Evolutionary conservation across 768 basidiomycete genomes (phyloP).

Genomic region (Lactifluus piperatus): DNA sequence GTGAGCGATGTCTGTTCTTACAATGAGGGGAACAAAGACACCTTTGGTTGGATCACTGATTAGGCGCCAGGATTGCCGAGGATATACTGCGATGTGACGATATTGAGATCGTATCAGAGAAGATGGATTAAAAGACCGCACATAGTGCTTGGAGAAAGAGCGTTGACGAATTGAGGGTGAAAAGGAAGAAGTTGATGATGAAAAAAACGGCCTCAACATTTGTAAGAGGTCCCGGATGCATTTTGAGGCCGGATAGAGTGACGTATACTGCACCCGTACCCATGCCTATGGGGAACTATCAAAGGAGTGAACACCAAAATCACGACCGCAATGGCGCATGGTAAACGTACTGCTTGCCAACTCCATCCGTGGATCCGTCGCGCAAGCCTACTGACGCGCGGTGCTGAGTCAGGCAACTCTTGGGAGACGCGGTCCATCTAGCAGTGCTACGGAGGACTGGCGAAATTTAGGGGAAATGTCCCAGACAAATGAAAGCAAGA

Average conservation of each 20-base stretch:
- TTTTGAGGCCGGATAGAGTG: constrained; percentile 35
- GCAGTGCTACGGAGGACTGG: not conserved
- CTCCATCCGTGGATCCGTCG: constrained; percentile 43
- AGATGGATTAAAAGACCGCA: constrained; percentile 20
- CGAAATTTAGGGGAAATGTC: not conserved
- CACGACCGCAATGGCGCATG: not conserved
- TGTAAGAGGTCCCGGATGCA: constrained; percentile 28
- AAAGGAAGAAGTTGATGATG: constrained; percentile 38
- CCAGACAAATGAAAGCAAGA: not conserved
- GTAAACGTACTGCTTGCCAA: constrained; percentile 38
- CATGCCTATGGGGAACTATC: constrained; percentile 42
- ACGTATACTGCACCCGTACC: constrained; percentile 43
- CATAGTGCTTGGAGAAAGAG: constrained; percentile 36
- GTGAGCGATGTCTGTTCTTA: constrained; percentile 16
- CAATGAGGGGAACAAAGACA: constrained; percentile 36
- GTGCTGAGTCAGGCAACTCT: not conserved
- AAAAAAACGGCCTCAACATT: constrained; percentile 37
- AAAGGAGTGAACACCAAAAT: not conserved
- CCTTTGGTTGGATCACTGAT: constrained; percentile 38
- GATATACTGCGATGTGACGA: constrained; percentile 31
- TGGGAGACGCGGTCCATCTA: not conserved
- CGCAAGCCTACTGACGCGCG: constrained; percentile 27
- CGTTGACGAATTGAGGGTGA: constrained; percentile 35
- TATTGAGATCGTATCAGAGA: not conserved
- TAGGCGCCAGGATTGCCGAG: constrained; percentile 33